phyloP scores from a whole-genome alignment of 805 yeast genomes.

The Candida suzukii region DNA sequence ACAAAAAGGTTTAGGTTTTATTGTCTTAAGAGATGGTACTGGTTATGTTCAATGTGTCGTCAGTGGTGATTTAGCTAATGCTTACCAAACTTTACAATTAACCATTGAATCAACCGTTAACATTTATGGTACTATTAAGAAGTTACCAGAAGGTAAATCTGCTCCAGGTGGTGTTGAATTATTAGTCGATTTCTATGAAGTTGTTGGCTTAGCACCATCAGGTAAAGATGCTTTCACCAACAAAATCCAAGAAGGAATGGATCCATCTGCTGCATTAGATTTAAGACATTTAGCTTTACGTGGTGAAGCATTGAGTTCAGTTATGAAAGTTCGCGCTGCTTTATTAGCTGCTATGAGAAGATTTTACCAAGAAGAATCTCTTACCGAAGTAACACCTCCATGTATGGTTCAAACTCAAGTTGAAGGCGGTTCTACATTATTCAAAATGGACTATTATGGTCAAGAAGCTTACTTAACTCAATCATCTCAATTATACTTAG shows the following conservation, averaged over 20 bases:
- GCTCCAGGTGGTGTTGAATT: slow-evolving; percentile 98
- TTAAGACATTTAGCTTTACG: slow-evolving; percentile 94
- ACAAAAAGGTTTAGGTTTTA: slow-evolving; percentile 87
- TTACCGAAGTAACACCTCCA: slow-evolving; percentile 95
- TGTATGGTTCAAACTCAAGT: slow-evolving; percentile 99
- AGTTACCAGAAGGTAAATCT: slow-evolving; percentile 90
- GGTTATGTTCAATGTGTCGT: slow-evolving; percentile 86
- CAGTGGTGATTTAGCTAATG: slow-evolving; percentile 86
- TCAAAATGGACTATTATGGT: slow-evolving; percentile 90
- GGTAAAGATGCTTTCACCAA: slow-evolving; percentile 95
- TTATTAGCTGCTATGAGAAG: slow-evolving; percentile 69
- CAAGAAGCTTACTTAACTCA: slow-evolving; percentile 96
- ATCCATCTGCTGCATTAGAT: slow-evolving; percentile 86
- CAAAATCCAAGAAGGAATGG: slow-evolving; percentile 89
- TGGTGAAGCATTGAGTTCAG: slow-evolving; percentile 90
- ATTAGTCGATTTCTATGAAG: slow-evolving; percentile 80
- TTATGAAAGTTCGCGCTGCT: slow-evolving; percentile 89
- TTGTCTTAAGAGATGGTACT: slow-evolving; percentile 92
- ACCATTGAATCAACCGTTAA: slow-evolving; percentile 84
- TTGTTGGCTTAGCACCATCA: slow-evolving; percentile 89
- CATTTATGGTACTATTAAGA: slow-evolving; percentile 72
- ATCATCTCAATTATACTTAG: slow-evolving; percentile 93
- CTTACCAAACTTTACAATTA: slow-evolving; percentile 74
- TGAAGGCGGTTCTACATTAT: slow-evolving; percentile 97
- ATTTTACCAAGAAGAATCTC: slow-evolving; percentile 64